Base-by-base conservation (phyloP, 495 filamentous ascomycete species). In the Aspergillus bridgeri region DNA sequence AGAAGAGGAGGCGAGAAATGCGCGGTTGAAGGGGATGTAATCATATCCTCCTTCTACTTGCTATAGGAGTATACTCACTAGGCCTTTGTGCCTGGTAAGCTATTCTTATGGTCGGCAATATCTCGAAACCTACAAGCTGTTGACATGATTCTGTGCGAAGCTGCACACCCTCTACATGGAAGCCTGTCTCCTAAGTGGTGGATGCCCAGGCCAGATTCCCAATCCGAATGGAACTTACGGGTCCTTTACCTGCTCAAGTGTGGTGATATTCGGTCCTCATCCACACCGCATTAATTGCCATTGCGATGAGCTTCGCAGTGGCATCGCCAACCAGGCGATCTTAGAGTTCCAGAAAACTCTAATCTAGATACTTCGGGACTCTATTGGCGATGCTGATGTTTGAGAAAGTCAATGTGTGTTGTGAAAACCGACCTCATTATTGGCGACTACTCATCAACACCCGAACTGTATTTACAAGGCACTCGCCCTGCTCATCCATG, bases 1-100 rank as follows among this genome's bases (percentile, higher is more conserved):
- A 62, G 92, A 96, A 54, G 88, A 90, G 52, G 90, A 93, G 62
- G 83, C 80, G 23, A 82, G 84, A 65, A 79, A 74, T 65, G 82
- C 81, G 45, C 82, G 85, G 65, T 66, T 87, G 68, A 81, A 82
- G 46, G 78, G 78, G 29, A 75, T 77, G 57, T 79, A 72, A 70
- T 53, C 20, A 17, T 13, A n/a, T n/a, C n/a, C n/a, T 38, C 9
- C 13, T 38, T 33, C 8, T 33, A 3, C 33, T 38, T 13, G 33
- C 33, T 38, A 9, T 33, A 38, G 13, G 3, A 38, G 33, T 13
- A 38, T 2, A 11, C 13, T 1, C 13, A 38, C 13, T 13, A 13
- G 33, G 33, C 9, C 3, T 38, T 8, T 11, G 33, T 8, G 33
- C 11, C 8, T 15, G 33, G 11, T 38, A 15, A 13, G 33, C 33